These are phyloP conservation scores for Hericium alpestre DNA, from an alignment of 768 basidiomycete species.

Conservation along the genomic window DNA sequence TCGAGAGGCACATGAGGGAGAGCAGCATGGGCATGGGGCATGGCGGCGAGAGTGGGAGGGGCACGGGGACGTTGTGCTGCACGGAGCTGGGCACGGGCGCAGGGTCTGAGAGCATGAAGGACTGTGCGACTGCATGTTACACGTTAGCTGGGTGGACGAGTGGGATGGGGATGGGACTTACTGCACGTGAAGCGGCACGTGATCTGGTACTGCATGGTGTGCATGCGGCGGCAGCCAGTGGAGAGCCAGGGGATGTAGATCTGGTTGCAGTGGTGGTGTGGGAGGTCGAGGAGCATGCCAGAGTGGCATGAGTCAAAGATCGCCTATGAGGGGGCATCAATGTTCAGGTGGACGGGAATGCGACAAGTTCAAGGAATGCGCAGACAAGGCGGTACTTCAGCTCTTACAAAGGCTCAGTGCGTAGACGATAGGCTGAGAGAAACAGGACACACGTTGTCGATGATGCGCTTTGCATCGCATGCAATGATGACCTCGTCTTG, in stretches of 20 bases:
- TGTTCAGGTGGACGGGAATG: too few relatives aligned
- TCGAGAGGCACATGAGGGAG: neutral
- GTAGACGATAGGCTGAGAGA: neutral
- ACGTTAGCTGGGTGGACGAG: too few relatives aligned
- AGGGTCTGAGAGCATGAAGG: neutral
- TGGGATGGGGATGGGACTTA: too few relatives aligned
- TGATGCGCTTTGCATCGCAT: slow-evolving; percentile 9
- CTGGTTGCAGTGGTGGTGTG: slow-evolving; percentile 15
- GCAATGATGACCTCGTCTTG: slow-evolving; percentile 14
- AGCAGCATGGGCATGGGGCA: neutral
- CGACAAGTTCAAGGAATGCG: too few relatives aligned
- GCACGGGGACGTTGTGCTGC: neutral
- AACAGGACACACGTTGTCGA: slow-evolving; percentile 15
- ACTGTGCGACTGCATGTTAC: neutral
- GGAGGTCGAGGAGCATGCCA: slow-evolving; percentile 17
- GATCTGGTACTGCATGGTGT: slow-evolving; percentile 10
- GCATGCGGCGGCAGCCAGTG: slow-evolving; percentile 13
- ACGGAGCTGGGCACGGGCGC: neutral
- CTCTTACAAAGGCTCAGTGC: slow-evolving; percentile 6
- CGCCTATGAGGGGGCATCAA: slow-evolving; percentile 9
- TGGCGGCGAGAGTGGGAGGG: neutral
- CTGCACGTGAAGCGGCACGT: too few relatives aligned
- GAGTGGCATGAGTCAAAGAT: slow-evolving; percentile 20
- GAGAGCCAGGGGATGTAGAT: slow-evolving; percentile 17
- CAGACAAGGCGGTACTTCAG: slow-evolving; percentile 5